Evolutionary conservation across 306 rosid genomes (phyloP).

Genomic region (Prunus dulcis): DNA sequence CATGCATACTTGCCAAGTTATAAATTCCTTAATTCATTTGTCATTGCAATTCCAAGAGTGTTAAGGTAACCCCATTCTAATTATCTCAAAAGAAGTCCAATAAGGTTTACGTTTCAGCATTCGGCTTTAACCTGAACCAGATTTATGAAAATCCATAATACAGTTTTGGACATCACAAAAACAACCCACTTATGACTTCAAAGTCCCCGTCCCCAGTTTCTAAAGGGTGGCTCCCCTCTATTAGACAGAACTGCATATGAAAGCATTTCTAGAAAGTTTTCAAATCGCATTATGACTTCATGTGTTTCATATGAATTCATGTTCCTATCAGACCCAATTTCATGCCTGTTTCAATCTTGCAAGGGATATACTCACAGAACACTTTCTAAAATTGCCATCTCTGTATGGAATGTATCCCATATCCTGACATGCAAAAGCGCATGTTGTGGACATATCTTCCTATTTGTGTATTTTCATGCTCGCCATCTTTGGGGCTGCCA

Average conservation of each 20-base stretch:
- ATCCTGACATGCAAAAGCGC: neutral
- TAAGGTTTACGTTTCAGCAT: neutral
- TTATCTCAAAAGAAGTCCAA: neutral
- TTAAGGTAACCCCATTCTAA: neutral
- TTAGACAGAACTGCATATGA: neutral
- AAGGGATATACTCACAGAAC: too few species aligned
- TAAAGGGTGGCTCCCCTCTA: neutral
- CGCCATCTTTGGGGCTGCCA: neutral
- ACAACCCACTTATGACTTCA: constrained; percentile 1
- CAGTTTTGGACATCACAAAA: neutral
- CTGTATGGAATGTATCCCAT: neutral
- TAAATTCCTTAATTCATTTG: neutral
- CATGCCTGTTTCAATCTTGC: neutral
- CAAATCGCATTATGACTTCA: too few species aligned
- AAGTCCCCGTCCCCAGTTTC: neutral
- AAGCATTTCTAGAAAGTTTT: neutral
- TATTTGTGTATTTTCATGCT: neutral
- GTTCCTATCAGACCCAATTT: neutral
- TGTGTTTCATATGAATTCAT: neutral
- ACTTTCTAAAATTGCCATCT: neutral
- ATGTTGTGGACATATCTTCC: neutral
- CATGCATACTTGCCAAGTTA: constrained; percentile 6
- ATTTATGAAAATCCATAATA: neutral
- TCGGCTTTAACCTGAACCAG: constrained; percentile 4
- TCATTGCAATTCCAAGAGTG: neutral